A percentile compares a stretch with the other conserved stretches of the same genome.
phyloP scores from a whole-genome alignment of 352 stramenopile genomes.

The Phytopythium mirpurense region DNA sequence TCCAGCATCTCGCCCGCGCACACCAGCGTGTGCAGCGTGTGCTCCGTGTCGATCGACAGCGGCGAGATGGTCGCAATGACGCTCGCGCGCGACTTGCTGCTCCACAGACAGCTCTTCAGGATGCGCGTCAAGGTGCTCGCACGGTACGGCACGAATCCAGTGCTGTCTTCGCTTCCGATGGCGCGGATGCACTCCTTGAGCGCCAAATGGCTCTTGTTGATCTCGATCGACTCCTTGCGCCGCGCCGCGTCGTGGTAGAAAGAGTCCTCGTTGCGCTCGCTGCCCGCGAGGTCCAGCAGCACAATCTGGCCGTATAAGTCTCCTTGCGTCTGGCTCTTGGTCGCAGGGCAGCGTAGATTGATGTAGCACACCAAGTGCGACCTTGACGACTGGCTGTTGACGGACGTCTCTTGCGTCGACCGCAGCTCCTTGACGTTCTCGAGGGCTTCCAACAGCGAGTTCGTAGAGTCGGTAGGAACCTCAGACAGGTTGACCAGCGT shows the following conservation, averaged over 20 bases:
- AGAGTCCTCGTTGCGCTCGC: constrained; percentile 74
- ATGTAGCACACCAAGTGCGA: constrained; percentile 71
- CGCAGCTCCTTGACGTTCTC: constrained; percentile 60
- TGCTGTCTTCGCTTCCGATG: constrained; percentile 47
- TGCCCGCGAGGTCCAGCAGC: constrained; percentile 63
- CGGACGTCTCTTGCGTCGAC: constrained; percentile 70
- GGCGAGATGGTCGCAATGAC: constrained; percentile 83
- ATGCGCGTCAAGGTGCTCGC: constrained; percentile 69
- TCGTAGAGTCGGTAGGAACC: constrained; percentile 43
- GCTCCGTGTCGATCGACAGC: constrained; percentile 64
- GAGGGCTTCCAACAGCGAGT: constrained; percentile 59
- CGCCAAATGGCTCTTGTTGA: constrained; percentile 81
- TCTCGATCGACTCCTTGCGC: constrained; percentile 70
- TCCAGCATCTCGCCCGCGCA: constrained; percentile 70
- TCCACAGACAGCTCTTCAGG: constrained; percentile 68
- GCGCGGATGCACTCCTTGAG: constrained; percentile 82
- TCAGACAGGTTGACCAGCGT: constrained; percentile 55
- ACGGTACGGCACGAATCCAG: constrained; percentile 62
- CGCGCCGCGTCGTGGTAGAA: constrained; percentile 71
- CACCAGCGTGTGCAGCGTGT: constrained; percentile 72
- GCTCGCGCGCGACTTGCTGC: constrained; percentile 47
- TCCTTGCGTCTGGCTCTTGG: constrained; percentile 9
- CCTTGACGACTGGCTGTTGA: constrained; percentile 72
- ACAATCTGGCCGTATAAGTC: constrained; percentile 44
- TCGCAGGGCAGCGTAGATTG: constrained; percentile 29